Conservation (phyloP, 352 stramenopile genomes). For the Thraustotheca clavata region DNA sequence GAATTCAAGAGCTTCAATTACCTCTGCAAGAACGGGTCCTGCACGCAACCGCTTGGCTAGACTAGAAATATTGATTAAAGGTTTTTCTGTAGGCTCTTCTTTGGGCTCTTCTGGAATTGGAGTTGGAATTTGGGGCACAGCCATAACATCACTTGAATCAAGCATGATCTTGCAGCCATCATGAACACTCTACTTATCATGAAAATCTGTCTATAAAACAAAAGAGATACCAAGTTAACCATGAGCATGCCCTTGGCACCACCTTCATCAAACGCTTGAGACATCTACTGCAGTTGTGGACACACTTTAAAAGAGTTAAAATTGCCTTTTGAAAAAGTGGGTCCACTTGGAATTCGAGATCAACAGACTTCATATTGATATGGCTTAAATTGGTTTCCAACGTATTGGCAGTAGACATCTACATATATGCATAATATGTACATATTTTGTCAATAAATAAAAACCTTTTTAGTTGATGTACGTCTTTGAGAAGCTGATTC, state of each 20-base stretch:
- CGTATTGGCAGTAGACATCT: constrained; percentile 40
- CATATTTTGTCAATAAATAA: too few relatives aligned
- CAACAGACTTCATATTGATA: constrained; percentile 80
- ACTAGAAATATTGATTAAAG: constrained; percentile 18
- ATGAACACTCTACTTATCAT: constrained; percentile 44
- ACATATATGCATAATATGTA: neutral
- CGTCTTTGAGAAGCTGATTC: constrained; percentile 19
- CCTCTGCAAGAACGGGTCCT: constrained; percentile 27
- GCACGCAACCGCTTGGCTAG: constrained; percentile 9
- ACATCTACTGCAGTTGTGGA: constrained; percentile 42
- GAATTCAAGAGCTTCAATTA: constrained; percentile 12
- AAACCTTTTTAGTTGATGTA: constrained; percentile 21
- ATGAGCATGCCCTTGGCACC: constrained; percentile 88
- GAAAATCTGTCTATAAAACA: neutral
- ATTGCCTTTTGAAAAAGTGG: constrained; percentile 83
- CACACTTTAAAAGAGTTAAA: constrained; percentile 1
- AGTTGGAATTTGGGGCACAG: constrained; percentile 30
- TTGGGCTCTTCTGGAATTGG: neutral
- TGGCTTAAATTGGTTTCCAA: constrained; percentile 85
- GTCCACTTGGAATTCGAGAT: constrained; percentile 83
- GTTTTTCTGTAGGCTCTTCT: neutral
- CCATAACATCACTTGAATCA: constrained; percentile 62
- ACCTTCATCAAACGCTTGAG: constrained; percentile 87
- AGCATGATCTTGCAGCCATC: constrained; percentile 81
- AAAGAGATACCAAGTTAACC: constrained; percentile 58